Evolutionary conservation across 768 basidiomycete species (phyloP), one percentile per base, ranked within the genome.

Genomic region (Hebeloma cylindrosporum): DNA sequence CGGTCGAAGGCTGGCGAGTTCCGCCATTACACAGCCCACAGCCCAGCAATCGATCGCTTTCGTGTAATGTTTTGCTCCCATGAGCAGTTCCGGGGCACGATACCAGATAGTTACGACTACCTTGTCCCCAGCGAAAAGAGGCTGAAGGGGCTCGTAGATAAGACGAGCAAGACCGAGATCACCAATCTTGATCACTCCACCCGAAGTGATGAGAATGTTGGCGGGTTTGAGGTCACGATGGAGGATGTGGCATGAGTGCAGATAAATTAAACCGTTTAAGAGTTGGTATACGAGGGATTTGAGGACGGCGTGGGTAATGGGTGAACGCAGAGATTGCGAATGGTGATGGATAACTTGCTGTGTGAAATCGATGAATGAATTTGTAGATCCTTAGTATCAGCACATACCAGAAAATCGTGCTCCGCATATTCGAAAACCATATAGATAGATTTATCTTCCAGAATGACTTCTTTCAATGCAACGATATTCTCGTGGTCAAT

Each of bases 91-190:
- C 0, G 96, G 96, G 5, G 93, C 92, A 40, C 96, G 88, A 62
- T 99, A 99, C 96, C 96, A 98, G 59, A 99, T 98, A 0, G 96
- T 99, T 9, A 99, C 96, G 26, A 98, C 96, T 20, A 99, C 94
- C 59, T 98, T 98, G 68, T 99, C 96, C 11, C 94, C 94, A 0
- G 83, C 83, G 61, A 90, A 93, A 2, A 99, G 72, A 1, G 88
- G 85, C 53, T 96, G 93, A 2, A 99, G 74, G 5, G 96, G 96
- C 48, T 92, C 83, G 59, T 93, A 86, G 46, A 89, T 85, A 22
- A 98, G 75, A 23, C 96, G 79, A 1, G 96, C 96, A 11, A 99
- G 80, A 17, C 96, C 96, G 1, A 98, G 73, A 62, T 99, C 96
- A n/a, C 94, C 96, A 40, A 99, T 98, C 67, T 98, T 98, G 58